A percentile compares a stretch with the other conserved stretches of the same genome.
Conservation (phyloP, 140 eudicot genomes). For the Senecio squalidus region DNA sequence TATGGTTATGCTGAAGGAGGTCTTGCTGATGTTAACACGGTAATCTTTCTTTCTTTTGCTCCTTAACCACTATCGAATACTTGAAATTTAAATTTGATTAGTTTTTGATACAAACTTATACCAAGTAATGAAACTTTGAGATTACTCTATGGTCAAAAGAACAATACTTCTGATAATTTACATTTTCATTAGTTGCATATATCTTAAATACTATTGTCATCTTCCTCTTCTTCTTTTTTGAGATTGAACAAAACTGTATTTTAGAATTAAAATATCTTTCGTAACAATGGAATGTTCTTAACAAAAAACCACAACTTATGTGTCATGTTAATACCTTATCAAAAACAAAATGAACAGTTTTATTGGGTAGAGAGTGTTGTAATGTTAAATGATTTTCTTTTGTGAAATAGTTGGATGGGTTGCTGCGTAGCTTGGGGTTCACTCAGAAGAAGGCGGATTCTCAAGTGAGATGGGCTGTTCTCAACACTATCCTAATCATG, state of each 20-base stretch:
- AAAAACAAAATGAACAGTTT: too few relatives aligned
- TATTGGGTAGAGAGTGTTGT: neutral
- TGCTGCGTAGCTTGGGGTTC: slow-evolving; percentile 75
- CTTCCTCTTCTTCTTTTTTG: neutral
- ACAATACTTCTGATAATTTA: too few relatives aligned
- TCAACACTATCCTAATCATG: slow-evolving; percentile 63
- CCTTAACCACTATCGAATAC: neutral
- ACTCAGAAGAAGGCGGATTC: slow-evolving; percentile 92
- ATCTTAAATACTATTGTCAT: neutral
- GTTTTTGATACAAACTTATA: too few relatives aligned
- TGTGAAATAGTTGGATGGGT: slow-evolving; percentile 50
- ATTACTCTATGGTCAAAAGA: too few relatives aligned
- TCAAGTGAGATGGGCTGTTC: slow-evolving; percentile 95
- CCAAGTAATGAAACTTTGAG: too few relatives aligned
- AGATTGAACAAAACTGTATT: neutral
- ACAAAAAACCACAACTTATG: too few relatives aligned
- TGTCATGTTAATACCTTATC: too few relatives aligned
- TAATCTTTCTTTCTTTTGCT: slow-evolving; percentile 8
- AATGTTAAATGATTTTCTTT: neutral
- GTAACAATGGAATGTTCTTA: too few relatives aligned
- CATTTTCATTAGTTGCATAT: neutral
- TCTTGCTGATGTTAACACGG: slow-evolving; percentile 76
- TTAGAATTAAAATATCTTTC: too few relatives aligned
- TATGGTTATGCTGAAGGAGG: slow-evolving; percentile 95
- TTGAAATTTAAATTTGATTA: neutral